phyloP scores from a whole-genome alignment of 2,329 filamentous ascomycete genomes.

The Rutstroemia sp. region DNA sequence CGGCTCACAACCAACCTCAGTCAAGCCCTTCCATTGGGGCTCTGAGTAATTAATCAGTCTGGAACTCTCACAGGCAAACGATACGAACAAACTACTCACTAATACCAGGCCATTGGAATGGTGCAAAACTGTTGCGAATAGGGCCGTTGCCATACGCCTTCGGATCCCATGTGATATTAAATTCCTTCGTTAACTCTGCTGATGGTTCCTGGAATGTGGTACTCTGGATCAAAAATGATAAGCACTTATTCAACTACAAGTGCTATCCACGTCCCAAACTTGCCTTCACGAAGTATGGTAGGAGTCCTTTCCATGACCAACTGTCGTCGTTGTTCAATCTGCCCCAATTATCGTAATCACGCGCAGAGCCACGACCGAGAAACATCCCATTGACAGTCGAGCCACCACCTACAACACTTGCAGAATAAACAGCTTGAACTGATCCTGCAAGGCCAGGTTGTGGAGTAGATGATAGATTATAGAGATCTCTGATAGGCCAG shows the following conservation, averaged over 20 bases:
- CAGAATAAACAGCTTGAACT: slow-evolving; percentile 24
- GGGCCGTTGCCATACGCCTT: slow-evolving; percentile 46
- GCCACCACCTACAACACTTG: slow-evolving; percentile 39
- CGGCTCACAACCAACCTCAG: background rate
- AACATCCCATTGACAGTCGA: slow-evolving; percentile 30
- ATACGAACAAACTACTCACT: background rate
- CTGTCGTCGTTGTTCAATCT: slow-evolving; percentile 36
- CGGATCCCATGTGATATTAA: slow-evolving; percentile 30
- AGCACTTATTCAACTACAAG: background rate
- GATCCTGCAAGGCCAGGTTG: slow-evolving; percentile 34
- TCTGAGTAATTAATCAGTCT: background rate
- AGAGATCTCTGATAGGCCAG: background rate
- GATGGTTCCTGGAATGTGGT: slow-evolving; percentile 31
- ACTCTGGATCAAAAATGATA: slow-evolving; percentile 20
- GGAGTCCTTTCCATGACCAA: slow-evolving; percentile 41
- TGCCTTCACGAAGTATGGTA: slow-evolving; percentile 42
- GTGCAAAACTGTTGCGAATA: slow-evolving; percentile 34
- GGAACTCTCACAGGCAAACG: background rate
- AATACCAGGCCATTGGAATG: background rate
- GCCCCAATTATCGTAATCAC: slow-evolving; percentile 41
- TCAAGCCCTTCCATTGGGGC: background rate
- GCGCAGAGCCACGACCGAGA: slow-evolving; percentile 11
- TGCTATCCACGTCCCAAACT: background rate
- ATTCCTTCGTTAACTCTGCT: slow-evolving; percentile 27
- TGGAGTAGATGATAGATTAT: slow-evolving; percentile 1